Base-by-base conservation (phyloP, 495 filamentous ascomycete species). In the Xylaria scruposa region DNA sequence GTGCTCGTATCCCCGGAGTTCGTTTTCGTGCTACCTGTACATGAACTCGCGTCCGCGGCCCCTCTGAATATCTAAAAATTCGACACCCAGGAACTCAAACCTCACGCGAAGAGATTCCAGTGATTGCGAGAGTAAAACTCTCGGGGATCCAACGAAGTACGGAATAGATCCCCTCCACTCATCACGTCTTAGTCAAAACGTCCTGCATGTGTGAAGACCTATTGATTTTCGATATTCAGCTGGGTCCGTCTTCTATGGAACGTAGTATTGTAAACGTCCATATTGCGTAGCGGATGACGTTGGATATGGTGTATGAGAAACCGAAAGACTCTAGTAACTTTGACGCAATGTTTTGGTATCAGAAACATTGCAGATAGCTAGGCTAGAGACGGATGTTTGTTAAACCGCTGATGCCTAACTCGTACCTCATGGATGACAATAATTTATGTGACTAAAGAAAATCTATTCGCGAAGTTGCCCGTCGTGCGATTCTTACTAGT, bases 261-360 rank as follows among this genome's bases (percentile, higher is more conserved):
- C 24, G 26, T 8, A 53, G 10, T 15, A 21, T 3, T 54, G n/a
- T 15, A 54, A 15, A 54, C 7, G 49, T 54, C 24, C 1, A 17
- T 54, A 29, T 54, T 54, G n/a, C 10, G 9, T 71, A 54, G 69
- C 49, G 71, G 64, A 75, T 40, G 21, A 73, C 19, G 58, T 21
- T n/a, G 59, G 58, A 51, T 70, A 72, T 68, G 70, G 15, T 10
- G 31, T 60, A 29, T 42, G 51, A 26, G 24, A 68, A 70, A 62
- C 15, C 61, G 60, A 74, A 65, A 72, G 73, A 19, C 7, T 49
- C 46, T 21, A 7, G 19, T 36, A 46, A 46, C 44, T 44, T 26
- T 47, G 40, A 59, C 31, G 21, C 21, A n/a, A n/a, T 47, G 24
- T 12, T 31, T 10, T 33, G 8, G 15, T 60, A 60, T 70, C 26